Percentiles rank a stretch among this genome's conserved stretches.
Evolutionary conservation across 2,329 filamentous ascomycete genomes (phyloP).

Genomic region (Neonectria neomacrospora): DNA sequence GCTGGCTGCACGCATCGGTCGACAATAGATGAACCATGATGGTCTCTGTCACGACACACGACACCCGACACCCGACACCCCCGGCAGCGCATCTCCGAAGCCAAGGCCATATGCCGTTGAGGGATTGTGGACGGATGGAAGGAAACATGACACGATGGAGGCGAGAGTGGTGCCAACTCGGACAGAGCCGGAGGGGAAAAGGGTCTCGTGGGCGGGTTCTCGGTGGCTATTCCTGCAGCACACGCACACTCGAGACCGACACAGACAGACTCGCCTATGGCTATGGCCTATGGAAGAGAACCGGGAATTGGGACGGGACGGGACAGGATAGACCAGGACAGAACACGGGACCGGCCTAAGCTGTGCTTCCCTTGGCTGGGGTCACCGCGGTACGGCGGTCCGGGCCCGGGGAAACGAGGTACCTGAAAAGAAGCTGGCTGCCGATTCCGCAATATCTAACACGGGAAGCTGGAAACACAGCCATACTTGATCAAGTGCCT

Average conservation of each 20-base stretch:
- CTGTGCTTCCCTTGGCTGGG: slow-evolving; percentile 26
- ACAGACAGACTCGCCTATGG: slow-evolving; percentile 6
- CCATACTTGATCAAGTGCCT: slow-evolving; percentile 24
- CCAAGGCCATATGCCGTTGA: slow-evolving; percentile 15
- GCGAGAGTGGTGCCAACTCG: slow-evolving; percentile 44
- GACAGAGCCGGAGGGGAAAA: slow-evolving; percentile 42
- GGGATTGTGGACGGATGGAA: slow-evolving; percentile 28
- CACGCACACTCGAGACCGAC: slow-evolving; percentile 34
- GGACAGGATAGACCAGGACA: background rate
- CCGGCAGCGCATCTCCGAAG: slow-evolving; percentile 16
- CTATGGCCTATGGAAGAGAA: slow-evolving; percentile 15
- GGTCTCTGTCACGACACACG: slow-evolving; percentile 25
- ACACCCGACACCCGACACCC: background rate
- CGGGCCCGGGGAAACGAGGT: slow-evolving; percentile 31
- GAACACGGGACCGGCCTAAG: slow-evolving; percentile 28
- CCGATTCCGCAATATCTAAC: slow-evolving; percentile 5
- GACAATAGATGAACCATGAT: slow-evolving; percentile 26
- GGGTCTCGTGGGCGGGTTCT: slow-evolving; percentile 41
- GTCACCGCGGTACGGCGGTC: slow-evolving; percentile 33
- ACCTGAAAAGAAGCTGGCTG: slow-evolving; percentile 13
- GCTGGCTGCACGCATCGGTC: slow-evolving; percentile 41
- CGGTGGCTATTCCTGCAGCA: slow-evolving; percentile 44
- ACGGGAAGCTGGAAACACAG: slow-evolving; percentile 4
- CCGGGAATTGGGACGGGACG: slow-evolving; percentile 20
- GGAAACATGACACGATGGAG: slow-evolving; percentile 35